Evolutionary conservation across 805 yeast genomes (phyloP).

Genomic region (Candida succiphila): DNA sequence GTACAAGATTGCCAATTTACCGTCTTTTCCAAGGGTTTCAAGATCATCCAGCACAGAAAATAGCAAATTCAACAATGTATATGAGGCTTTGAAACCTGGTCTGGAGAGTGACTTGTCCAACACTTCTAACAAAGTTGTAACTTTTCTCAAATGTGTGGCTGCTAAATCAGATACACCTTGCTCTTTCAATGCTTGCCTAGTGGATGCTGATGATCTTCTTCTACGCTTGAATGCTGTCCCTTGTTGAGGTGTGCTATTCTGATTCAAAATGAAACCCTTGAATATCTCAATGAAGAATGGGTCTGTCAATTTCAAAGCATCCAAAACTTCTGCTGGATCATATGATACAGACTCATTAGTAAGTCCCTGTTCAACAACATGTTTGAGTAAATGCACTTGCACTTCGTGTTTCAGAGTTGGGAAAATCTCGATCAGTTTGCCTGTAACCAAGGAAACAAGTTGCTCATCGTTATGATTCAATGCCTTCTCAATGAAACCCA

Average conservation of each 20-base stretch:
- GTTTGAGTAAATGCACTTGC: conserved; percentile 48
- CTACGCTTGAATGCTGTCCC: no score
- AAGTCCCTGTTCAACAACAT: conserved; percentile 42
- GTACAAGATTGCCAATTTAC: conserved; percentile 82
- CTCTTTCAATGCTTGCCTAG: conserved; percentile 66
- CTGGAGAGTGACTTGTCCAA: conserved; percentile 40
- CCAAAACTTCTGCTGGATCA: conserved; percentile 43
- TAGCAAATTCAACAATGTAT: conserved; percentile 27
- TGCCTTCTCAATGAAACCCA: conserved; percentile 49
- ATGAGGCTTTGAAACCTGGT: conserved; percentile 14
- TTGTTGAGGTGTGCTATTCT: conserved; percentile 36
- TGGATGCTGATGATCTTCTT: conserved; percentile 68
- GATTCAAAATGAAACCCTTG: conserved; percentile 28
- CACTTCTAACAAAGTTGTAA: conserved; percentile 73
- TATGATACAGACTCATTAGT: conserved; percentile 30
- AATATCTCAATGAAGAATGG: conserved; percentile 51
- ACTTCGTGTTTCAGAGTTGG: conserved; percentile 42
- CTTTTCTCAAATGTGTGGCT: conserved; percentile 62
- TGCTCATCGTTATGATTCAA: conserved; percentile 35
- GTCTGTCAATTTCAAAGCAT: conserved; percentile 43
- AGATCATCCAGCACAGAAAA: conserved; percentile 62
- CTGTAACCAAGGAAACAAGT: conserved; percentile 37
- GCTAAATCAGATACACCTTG: conserved; percentile 70
- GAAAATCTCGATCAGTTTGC: conserved; percentile 48
- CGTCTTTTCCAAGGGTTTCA: conserved; percentile 82